phyloP scores from a whole-genome alignment of 202 grass and related monocot genomes.

The Musa balbisiana region DNA sequence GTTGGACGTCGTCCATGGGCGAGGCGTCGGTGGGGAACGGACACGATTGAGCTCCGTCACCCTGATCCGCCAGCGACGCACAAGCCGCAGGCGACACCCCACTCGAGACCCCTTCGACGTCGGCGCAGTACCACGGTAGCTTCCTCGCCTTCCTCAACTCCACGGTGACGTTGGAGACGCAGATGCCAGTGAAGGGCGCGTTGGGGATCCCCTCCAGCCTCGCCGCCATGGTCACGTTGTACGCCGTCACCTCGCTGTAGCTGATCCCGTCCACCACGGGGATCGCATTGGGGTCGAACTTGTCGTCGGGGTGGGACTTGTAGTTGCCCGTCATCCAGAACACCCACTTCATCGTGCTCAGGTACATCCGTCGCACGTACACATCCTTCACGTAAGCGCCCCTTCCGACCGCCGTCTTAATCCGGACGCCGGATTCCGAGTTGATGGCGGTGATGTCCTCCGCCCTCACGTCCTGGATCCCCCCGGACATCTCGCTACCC shows the following conservation, averaged over 20 bases:
- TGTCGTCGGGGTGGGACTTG: conserved; percentile 13
- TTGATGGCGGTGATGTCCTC: conserved; percentile 23
- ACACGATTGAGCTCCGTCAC: neutral
- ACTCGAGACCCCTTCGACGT: conserved; percentile 2
- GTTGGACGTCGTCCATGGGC: neutral
- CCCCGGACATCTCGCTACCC: conserved; percentile 22
- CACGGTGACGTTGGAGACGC: conserved; percentile 8
- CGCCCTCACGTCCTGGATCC: conserved; percentile 14
- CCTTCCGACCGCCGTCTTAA: conserved; percentile 13
- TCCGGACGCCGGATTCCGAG: conserved; percentile 18
- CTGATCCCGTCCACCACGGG: conserved; percentile 7
- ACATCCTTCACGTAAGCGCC: conserved; percentile 7
- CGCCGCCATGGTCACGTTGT: conserved; percentile 15
- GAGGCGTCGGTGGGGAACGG: conserved; percentile 2
- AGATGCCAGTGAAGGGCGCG: conserved; percentile 7
- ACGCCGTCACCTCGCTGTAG: conserved; percentile 12
- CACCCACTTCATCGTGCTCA: conserved; percentile 21
- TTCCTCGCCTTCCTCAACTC: conserved; percentile 2
- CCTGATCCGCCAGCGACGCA: neutral
- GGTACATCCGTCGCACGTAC: conserved; percentile 12
- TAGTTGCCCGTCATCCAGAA: conserved; percentile 25
- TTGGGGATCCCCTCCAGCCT: conserved; percentile 1
- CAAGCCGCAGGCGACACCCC: conserved; percentile 2
- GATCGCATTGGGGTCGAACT: conserved; percentile 15
- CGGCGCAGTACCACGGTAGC: conserved; percentile 16